A percentile compares a stretch with the other conserved stretches of the same genome.
Evolutionary conservation across 2,329 filamentous ascomycete species (phyloP).

Genomic region (Daldinia sp.): DNA sequence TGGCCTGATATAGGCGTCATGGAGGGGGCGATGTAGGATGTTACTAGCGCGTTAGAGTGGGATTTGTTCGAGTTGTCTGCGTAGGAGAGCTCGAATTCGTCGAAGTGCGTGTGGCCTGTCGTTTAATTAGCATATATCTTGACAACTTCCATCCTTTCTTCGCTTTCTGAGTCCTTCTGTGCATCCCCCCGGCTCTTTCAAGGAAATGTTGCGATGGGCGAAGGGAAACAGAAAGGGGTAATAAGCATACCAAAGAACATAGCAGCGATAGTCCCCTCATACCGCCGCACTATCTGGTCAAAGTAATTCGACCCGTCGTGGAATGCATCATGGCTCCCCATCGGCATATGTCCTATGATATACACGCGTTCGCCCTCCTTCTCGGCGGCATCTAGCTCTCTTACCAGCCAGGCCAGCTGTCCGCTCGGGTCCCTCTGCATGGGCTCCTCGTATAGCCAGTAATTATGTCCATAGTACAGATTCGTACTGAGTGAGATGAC

Average conservation of each 20-base stretch:
- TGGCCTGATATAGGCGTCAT: conserved; percentile 67
- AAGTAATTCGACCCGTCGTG: conserved; percentile 65
- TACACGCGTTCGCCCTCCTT: conserved; percentile 64
- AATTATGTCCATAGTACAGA: conserved; percentile 70
- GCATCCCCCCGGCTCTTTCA: no score
- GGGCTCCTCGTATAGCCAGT: conserved; percentile 64
- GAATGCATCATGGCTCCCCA: conserved; percentile 64
- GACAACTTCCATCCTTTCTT: not conserved
- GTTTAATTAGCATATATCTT: conserved; percentile 10
- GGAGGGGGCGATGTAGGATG: conserved; percentile 67
- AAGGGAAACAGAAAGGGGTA: not conserved
- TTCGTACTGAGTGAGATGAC: conserved; percentile 72
- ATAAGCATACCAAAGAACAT: conserved; percentile 62
- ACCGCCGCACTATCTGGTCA: conserved; percentile 66
- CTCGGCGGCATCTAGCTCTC: conserved; percentile 66
- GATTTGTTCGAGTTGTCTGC: conserved; percentile 58
- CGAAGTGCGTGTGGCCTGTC: conserved; percentile 65
- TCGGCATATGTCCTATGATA: conserved; percentile 69
- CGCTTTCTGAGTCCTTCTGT: not conserved
- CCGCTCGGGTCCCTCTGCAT: conserved; percentile 64
- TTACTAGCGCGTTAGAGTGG: conserved; percentile 59
- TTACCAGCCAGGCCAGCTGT: conserved; percentile 66
- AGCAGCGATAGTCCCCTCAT: conserved; percentile 65
- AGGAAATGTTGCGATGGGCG: no score
- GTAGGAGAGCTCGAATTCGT: conserved; percentile 69